These are phyloP conservation scores for Fulvia fulva DNA, from an alignment of 2,329 filamentous ascomycete genomes.

Conservation along the genomic window DNA sequence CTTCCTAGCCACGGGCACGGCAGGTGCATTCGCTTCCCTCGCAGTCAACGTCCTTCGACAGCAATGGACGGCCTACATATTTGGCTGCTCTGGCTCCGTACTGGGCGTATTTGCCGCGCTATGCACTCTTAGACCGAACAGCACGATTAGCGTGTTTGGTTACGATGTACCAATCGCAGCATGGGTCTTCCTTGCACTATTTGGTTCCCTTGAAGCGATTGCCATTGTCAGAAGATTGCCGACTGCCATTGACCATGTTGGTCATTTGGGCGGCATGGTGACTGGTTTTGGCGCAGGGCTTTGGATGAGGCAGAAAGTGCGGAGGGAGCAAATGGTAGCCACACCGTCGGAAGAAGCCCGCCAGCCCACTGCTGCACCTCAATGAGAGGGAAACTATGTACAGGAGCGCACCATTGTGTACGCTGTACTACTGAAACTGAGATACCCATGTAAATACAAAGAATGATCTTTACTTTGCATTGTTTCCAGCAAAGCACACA, in stretches of 20 bases:
- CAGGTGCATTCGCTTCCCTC: constrained; percentile 59
- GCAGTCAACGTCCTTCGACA: constrained; percentile 41
- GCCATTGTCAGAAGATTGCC: constrained; percentile 22
- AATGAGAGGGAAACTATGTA: background rate
- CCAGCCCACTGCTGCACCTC: background rate
- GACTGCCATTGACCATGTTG: constrained; percentile 33
- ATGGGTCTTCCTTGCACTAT: constrained; percentile 39
- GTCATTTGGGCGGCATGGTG: constrained; percentile 35
- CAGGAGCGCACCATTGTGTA: background rate
- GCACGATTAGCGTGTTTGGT: constrained; percentile 26
- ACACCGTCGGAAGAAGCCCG: background rate
- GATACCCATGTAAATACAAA: background rate
- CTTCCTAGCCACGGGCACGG: constrained; percentile 56
- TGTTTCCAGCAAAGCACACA: background rate
- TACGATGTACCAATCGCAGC: constrained; percentile 33
- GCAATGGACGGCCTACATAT: constrained; percentile 47
- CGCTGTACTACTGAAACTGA: background rate
- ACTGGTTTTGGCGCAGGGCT: constrained; percentile 11
- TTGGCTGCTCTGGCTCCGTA: constrained; percentile 65
- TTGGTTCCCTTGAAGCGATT: constrained; percentile 24
- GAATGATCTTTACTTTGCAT: background rate
- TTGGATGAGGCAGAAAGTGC: constrained; percentile 4
- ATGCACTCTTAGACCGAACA: constrained; percentile 40
- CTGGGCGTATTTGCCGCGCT: constrained; percentile 59
- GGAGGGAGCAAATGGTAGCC: background rate